A percentile compares a stretch with the other conserved stretches of the same genome.
These are phyloP conservation scores for Entomortierella beljakovae DNA, from an alignment of 192 early-diverging fungal genomes.

Conservation along the genomic window DNA sequence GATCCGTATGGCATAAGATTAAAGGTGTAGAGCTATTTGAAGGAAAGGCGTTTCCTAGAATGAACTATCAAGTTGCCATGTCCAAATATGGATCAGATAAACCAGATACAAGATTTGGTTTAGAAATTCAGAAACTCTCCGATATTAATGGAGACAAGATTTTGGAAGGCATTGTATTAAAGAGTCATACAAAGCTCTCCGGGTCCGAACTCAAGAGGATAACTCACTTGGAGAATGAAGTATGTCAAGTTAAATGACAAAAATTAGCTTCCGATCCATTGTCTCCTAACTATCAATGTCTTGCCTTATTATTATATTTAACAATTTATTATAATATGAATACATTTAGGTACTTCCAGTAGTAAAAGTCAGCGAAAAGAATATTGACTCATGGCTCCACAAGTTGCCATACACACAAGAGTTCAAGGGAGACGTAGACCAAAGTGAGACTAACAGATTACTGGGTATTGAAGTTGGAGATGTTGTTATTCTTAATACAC, in stretches of 20 bases:
- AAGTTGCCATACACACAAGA: conserved; percentile 40
- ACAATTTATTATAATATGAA: not conserved
- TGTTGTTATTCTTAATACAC: conserved; percentile 64
- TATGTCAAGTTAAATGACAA: not conserved
- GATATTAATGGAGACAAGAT: conserved; percentile 33
- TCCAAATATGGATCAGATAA: conserved; percentile 90
- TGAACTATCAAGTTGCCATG: conserved; percentile 90
- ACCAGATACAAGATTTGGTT: conserved; percentile 85
- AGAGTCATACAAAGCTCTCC: conserved; percentile 47
- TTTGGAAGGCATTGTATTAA: conserved; percentile 67
- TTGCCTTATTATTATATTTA: no score
- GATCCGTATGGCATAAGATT: conserved; percentile 69
- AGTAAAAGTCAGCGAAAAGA: conserved; percentile 63
- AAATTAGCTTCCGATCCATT: no score
- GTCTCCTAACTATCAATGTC: no score
- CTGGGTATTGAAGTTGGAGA: conserved; percentile 65
- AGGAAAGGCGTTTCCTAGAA: conserved; percentile 68
- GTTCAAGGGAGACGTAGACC: conserved; percentile 13
- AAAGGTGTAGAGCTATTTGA: conserved; percentile 63
- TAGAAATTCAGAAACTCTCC: conserved; percentile 63
- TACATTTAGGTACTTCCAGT: conserved; percentile 24
- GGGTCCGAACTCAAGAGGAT: conserved; percentile 50
- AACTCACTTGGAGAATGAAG: conserved; percentile 7
- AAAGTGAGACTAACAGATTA: conserved; percentile 20
- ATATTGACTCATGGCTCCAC: conserved; percentile 52